Base-by-base conservation (phyloP, 2,329 filamentous ascomycete species). In the Acephala macrosclerotiorum region DNA sequence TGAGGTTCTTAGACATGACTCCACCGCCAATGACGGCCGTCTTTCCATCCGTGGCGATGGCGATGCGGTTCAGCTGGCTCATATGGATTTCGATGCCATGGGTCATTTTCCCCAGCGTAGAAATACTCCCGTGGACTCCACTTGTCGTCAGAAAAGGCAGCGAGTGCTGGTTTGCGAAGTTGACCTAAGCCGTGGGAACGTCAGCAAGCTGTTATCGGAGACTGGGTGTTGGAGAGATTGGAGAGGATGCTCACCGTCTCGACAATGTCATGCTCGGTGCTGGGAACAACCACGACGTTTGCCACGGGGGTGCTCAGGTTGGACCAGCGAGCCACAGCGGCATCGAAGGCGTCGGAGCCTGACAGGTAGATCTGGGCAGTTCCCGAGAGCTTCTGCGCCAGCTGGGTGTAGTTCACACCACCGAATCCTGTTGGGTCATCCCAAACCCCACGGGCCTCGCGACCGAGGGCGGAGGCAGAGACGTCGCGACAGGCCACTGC, bases 251-350 rank as follows among this genome's bases (percentile, higher is more conserved):
- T 71, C 74, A 85, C 84, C 3, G 79, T 84, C 67, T 81, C 77
- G 0, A 77, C 78, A 22, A 87, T 83, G 66, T 87, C 84, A 7
- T 80, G 71, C 70, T 84, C 83, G 0, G 77, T 81, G 2, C 76
- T 78, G 1, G 83, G 81, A 16, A 83, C 78, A 0, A 86, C 80
- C 2, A 84, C 81, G 2, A 84, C 71, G 57, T 80, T 82, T 11
- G 82, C 76, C 0, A 69, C 77, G 2, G 84, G 84, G 0, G 76
- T 71, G 9, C 78, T 74, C 22, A 83, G 68, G 16, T 74, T 75
- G 0, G 84, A 85, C 70, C 70, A 71, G 33, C 70, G 63, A 16
- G 58, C 58, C 26, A 42, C 26, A 18, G 64, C 53, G 1, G 49
- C 58, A 25, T 61, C 65, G 59, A 70, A 71, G 7, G 33, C 47